Conservation (phyloP, 2,329 filamentous ascomycete genomes). For the Corynespora cassiicola region DNA sequence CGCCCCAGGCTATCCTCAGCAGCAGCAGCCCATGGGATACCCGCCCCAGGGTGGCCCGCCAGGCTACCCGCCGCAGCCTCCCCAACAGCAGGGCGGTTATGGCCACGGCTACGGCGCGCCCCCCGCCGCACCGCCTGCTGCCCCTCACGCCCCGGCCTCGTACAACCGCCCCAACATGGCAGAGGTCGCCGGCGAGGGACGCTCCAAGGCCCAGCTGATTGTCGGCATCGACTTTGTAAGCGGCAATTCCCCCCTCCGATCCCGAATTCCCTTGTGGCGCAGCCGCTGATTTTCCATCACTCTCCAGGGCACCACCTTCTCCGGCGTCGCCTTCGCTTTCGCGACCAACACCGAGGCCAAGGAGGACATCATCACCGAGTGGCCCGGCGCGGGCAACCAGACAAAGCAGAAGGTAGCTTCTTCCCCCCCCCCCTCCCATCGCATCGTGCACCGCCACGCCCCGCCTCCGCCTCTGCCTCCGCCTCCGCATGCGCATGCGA, state of each 20-base stretch:
- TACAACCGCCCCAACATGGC: conserved; percentile 45
- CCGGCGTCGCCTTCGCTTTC: conserved; percentile 90
- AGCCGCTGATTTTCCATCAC: conserved; percentile 18
- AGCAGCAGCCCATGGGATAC: conserved; percentile 54
- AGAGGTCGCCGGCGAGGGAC: conserved; percentile 86
- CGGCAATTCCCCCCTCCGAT: conserved; percentile 3
- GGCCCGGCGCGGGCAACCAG: conserved; percentile 96
- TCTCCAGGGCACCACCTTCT: conserved; percentile 89
- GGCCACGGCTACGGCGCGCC: conserved; percentile 36
- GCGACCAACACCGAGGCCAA: conserved; percentile 97
- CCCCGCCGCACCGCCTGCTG: conserved; percentile 33
- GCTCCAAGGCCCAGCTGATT: conserved; percentile 95
- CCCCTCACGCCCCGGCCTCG: conserved; percentile 37
- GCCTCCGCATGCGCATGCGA: neutral
- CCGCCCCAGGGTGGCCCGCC: conserved; percentile 50
- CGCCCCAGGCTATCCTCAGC: conserved; percentile 56
- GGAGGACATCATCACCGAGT: conserved; percentile 98
- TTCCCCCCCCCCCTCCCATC: neutral
- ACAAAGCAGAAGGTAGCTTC: conserved; percentile 91
- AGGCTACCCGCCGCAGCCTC: conserved; percentile 50
- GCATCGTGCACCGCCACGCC: conserved; percentile 5
- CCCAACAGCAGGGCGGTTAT: conserved; percentile 27
- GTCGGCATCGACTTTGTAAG: conserved; percentile 97
- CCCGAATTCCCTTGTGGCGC: conserved; percentile 40
- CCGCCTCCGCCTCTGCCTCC: neutral